Base-by-base conservation (phyloP, 1,284 basidiomycete species). In the Kalmanozyma brasiliensis region DNA sequence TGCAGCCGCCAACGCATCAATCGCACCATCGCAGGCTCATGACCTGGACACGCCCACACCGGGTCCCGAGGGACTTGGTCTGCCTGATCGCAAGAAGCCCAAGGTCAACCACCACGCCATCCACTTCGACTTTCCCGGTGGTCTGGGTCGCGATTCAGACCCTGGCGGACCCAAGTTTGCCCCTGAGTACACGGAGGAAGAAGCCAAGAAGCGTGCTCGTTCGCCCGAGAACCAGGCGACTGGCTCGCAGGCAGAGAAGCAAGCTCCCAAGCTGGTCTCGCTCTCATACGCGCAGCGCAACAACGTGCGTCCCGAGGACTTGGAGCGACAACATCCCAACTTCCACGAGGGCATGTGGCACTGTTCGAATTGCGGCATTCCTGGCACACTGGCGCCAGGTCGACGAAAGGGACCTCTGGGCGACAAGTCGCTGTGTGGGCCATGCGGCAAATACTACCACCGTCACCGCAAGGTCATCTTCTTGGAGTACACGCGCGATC, bases 361-460 rank as follows among this genome's bases (percentile, higher is more conserved):
- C 52, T 82, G 80, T 52, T 76, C 76, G 26, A 82, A 82, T 57
- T 82, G 80, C 47, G 80, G 80, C 40, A 61, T 80, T 14, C 79
- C 80, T 4, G 80, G 73, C 17, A 60, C 60, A 36, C 53, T 82
- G 1, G 73, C 66, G 30, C 52, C 76, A 11, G 72, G 71, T 26
- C 70, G 49, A 53, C 65, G 80, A 71, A 94, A 94, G 81, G 93
- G 93, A 2, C 92, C 92, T 3, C 84, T 93, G 55, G 93, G 94
- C 22, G 90, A 93, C 78, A 93, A 94, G 83, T 91, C 89, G 19
- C 89, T 96, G 78, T 98, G 94, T 84, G 92, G 91, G 36, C 87
- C 88, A 26, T 97, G 94, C 83, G 92, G 94, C 90, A 85, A 80
- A 89, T 87, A 42, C 45, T 80, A 68, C 47, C 78, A 79, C 63